These are phyloP conservation scores for Candida hispaniensis DNA, from an alignment of 805 yeast genomes.

Conservation along the genomic window DNA sequence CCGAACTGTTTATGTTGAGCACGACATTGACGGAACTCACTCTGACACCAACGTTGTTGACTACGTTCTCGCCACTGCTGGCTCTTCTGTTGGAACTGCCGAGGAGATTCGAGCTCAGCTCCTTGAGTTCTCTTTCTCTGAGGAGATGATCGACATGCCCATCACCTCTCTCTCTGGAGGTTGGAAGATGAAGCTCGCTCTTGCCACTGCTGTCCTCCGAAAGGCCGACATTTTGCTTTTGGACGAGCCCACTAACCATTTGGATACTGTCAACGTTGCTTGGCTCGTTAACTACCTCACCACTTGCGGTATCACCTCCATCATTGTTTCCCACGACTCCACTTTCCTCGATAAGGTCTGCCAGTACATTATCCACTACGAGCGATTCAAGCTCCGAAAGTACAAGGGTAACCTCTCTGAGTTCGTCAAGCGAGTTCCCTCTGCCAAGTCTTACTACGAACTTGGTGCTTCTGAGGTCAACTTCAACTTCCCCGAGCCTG, in stretches of 20 bases:
- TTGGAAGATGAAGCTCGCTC: conserved; percentile 99
- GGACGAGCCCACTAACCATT: conserved; percentile 99
- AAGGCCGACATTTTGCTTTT: conserved; percentile 94
- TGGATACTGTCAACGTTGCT: conserved; percentile 98
- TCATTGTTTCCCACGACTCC: conserved; percentile 98
- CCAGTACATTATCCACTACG: conserved; percentile 99
- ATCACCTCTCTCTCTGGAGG: conserved; percentile 98
- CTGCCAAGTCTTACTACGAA: conserved; percentile 98
- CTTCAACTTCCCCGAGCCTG: conserved; percentile 99
- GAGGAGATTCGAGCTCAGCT: conserved; percentile 67
- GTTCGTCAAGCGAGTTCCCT: conserved; percentile 96
- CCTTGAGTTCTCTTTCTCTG: conserved; percentile 84
- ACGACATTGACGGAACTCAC: conserved; percentile 97
- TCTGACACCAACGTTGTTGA: conserved; percentile 92
- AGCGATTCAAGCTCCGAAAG: conserved; percentile 98
- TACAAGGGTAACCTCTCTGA: conserved; percentile 99
- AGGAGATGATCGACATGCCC: conserved; percentile 88
- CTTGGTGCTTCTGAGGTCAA: conserved; percentile 96
- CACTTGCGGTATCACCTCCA: conserved; percentile 97
- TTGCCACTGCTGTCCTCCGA: conserved; percentile 98
- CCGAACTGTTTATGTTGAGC: conserved; percentile 98
- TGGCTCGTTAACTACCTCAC: conserved; percentile 99
- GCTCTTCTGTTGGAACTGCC: conserved; percentile 60
- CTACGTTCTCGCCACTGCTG: conserved; percentile 78
- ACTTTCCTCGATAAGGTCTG: conserved; percentile 97